Conservation (phyloP, 2,329 filamentous ascomycete genomes). For the Cercospora sesami region DNA sequence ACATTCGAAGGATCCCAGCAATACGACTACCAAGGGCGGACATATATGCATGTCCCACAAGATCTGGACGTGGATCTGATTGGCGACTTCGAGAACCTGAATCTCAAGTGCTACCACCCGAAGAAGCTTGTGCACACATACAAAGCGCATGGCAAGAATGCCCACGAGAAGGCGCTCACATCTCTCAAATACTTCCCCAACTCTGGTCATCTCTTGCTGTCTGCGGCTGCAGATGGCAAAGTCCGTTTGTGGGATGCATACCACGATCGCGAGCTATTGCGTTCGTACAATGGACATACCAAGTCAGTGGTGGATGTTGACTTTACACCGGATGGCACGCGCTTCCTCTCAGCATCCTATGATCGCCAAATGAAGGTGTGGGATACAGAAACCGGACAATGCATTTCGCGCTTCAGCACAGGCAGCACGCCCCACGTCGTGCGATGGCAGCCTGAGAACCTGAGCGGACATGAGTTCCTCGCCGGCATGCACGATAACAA, state of each 20-base stretch:
- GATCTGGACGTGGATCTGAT: conserved; percentile 81
- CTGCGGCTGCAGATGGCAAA: conserved; percentile 84
- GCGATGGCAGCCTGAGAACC: conserved; percentile 80
- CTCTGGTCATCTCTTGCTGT: conserved; percentile 85
- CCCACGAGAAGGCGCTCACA: conserved; percentile 74
- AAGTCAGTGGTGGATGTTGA: conserved; percentile 88
- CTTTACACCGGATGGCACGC: conserved; percentile 78
- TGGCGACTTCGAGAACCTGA: conserved; percentile 72
- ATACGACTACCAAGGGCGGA: conserved; percentile 91
- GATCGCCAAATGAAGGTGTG: conserved; percentile 95
- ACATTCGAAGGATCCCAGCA: conserved; percentile 81
- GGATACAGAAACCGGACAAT: conserved; percentile 94
- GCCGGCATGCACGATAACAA: conserved; percentile 99
- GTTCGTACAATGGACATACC: conserved; percentile 86
- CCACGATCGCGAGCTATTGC: conserved; percentile 81
- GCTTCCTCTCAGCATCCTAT: conserved; percentile 88
- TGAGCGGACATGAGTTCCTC: conserved; percentile 83
- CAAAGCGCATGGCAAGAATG: conserved; percentile 61
- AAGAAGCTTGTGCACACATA: conserved; percentile 92
- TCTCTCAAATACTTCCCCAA: conserved; percentile 85
- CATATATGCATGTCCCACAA: conserved; percentile 96
- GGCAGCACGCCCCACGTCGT: conserved; percentile 95
- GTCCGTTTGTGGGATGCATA: conserved; percentile 96
- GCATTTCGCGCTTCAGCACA: conserved; percentile 83
- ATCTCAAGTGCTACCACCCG: conserved; percentile 65